Evolutionary conservation across 2,329 filamentous ascomycete species (phyloP), one percentile per base, ranked within the genome.

Genomic region (Hypomyces perniciosus): DNA sequence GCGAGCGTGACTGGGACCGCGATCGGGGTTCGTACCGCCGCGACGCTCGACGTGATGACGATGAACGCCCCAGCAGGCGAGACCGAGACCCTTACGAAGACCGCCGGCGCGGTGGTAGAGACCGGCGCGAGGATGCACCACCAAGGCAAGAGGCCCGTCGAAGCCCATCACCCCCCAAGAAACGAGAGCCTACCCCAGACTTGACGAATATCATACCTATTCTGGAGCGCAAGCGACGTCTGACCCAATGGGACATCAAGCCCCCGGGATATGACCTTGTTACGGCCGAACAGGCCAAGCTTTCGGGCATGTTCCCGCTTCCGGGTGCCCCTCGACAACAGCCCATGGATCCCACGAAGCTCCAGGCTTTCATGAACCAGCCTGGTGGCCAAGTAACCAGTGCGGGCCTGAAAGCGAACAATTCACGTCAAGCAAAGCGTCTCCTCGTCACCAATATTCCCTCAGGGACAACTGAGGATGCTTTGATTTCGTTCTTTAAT

Each of bases 161-260:
- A 60, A 95, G 88, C 62, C 82, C 86, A 13, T 87, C 85, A 35
- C 87, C 88, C 29, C 83, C 84, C 8, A 95, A 95, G 76, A 93
- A 92, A 74, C 86, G 89, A 68, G 93, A 99, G 70, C 90, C 93
- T 6, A 99, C 93, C 1, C 95, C 93, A 34, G 95, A 99, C 68
- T 76, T 99, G 65, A 95, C 91, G 54, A 84, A 95, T 62, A 75
- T 95, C 53, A 76, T 86, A n/a, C 81, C 90, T 4, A 78, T 99
- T 53, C 75, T 90, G 56, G 85, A 92, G 64, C 85, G 92, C 62
- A 93, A 91, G 76, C 86, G 95, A 60, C 86, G 93, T 53, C 75
- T 99, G 76, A 97, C 91, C 34, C 95, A 99, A 70, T 99, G 93
- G 93, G 95, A 99, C 68, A 96, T 99, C 69, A 99, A 99, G 73